Conservation (phyloP, 2,329 filamentous ascomycete species). For the Aureobasidium sp. region DNA sequence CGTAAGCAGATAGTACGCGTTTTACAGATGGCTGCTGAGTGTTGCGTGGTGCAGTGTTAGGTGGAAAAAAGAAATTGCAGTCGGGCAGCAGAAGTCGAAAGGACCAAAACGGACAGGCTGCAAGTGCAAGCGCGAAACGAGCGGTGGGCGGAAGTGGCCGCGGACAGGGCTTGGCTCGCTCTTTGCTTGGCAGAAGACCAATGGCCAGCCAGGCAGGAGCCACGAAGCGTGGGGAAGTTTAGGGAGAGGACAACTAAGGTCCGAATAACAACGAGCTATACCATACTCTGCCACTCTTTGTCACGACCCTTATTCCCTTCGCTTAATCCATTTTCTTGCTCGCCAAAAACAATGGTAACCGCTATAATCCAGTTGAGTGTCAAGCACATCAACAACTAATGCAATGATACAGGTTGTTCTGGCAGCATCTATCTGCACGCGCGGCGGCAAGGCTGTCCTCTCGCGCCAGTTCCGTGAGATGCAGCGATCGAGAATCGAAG, state of each 20-base stretch:
- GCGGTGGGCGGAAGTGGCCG: background rate
- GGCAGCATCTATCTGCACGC: conserved; percentile 96
- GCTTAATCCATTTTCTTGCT: background rate
- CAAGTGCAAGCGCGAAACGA: background rate
- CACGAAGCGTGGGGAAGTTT: conserved; percentile 10
- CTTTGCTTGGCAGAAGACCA: background rate
- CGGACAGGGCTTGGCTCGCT: background rate
- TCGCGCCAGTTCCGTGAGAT: conserved; percentile 98
- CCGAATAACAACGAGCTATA: background rate
- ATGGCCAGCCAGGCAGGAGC: background rate
- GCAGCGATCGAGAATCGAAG: conserved; percentile 92
- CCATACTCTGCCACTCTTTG: background rate
- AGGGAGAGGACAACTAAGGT: conserved; percentile 12
- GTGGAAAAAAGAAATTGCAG: background rate
- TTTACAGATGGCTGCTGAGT: background rate
- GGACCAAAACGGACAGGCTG: background rate
- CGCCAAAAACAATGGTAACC: background rate
- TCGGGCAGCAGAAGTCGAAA: background rate
- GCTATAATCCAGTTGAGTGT: no score
- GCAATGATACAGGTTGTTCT: conserved; percentile 70
- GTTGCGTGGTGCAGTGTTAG: background rate
- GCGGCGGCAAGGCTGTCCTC: conserved; percentile 95
- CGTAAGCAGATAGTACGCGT: background rate
- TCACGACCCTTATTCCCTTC: background rate
- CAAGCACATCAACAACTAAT: background rate